Conservation (phyloP, 805 yeast genomes). For the Ogataea populi-albae region DNA sequence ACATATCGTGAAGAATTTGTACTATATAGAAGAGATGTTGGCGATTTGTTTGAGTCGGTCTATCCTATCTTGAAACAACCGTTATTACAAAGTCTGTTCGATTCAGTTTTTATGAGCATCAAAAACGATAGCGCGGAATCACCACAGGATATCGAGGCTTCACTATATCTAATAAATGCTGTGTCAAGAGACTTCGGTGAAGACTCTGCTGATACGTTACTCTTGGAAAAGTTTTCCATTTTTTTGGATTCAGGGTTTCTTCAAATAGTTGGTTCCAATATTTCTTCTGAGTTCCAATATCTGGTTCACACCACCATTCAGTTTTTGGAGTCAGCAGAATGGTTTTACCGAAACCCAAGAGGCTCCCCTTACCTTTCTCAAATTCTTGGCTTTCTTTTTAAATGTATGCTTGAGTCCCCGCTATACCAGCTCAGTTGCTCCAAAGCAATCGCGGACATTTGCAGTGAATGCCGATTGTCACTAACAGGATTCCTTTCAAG, state of each 20-base stretch:
- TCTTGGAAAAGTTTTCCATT: slow-evolving; percentile 20
- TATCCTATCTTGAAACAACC: slow-evolving; percentile 61
- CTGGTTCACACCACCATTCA: slow-evolving; percentile 51
- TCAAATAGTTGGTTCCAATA: slow-evolving; percentile 12
- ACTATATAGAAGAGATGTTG: slow-evolving; percentile 67
- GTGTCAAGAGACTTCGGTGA: slow-evolving; percentile 52
- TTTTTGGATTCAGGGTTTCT: slow-evolving; percentile 34
- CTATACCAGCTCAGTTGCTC: slow-evolving; percentile 41
- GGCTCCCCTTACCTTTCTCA: slow-evolving; percentile 46
- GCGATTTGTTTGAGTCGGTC: slow-evolving; percentile 71
- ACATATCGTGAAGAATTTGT: slow-evolving; percentile 53
- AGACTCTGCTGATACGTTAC: slow-evolving; percentile 25
- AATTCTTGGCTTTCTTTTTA: slow-evolving; percentile 49
- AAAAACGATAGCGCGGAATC: slow-evolving; percentile 9
- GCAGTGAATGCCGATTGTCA: slow-evolving; percentile 49
- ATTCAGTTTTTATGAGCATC: slow-evolving; percentile 32
- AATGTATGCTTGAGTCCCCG: slow-evolving; percentile 30
- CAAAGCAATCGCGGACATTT: slow-evolving; percentile 55
- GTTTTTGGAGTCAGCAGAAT: slow-evolving; percentile 57
- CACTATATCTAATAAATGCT: slow-evolving; percentile 55
- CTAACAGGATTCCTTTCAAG: slow-evolving; percentile 43
- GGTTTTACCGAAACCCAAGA: slow-evolving; percentile 48
- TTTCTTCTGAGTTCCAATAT: slow-evolving; percentile 19
- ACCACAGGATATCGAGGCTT: slow-evolving; percentile 53
- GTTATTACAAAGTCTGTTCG: slow-evolving; percentile 44